phyloP scores from a whole-genome alignment of 139 green algal species.

The Picochlorum sp. region DNA sequence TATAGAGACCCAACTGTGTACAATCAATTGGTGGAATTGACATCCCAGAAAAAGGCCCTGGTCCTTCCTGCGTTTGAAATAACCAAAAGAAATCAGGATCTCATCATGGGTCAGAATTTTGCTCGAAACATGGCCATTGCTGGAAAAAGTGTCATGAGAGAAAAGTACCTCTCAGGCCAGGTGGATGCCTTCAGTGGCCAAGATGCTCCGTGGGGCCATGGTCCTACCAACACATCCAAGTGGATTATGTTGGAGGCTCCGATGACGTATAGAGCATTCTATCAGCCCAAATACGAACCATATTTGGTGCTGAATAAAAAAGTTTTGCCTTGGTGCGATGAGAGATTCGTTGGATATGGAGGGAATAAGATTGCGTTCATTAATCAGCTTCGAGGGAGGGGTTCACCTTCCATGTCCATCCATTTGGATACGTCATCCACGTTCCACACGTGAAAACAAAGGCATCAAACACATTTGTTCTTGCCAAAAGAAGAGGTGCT shows the following conservation, averaged over 20 bases:
- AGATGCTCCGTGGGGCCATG: slow-evolving; percentile 11
- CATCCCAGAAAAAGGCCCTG: slow-evolving; percentile 9
- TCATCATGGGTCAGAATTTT: slow-evolving; percentile 15
- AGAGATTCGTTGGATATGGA: slow-evolving; percentile 12
- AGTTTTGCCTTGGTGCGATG: slow-evolving; percentile 5
- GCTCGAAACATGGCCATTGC: slow-evolving; percentile 1
- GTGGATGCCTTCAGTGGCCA: slow-evolving; percentile 13
- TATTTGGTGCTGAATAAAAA: slow-evolving; percentile 8
- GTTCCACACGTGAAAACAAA: slow-evolving; percentile 14
- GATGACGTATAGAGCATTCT: slow-evolving; percentile 4
- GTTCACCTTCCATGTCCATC: slow-evolving; percentile 14
- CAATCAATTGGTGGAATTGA: slow-evolving; percentile 11
- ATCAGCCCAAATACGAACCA: slow-evolving; percentile 11
- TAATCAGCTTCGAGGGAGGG: slow-evolving; percentile 7
- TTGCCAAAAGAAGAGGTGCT: slow-evolving; percentile 4
- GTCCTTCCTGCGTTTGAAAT: slow-evolving; percentile 15
- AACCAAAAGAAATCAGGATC: slow-evolving; percentile 10
- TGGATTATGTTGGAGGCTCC: not conserved
- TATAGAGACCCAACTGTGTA: slow-evolving; percentile 11
- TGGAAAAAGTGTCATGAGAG: slow-evolving; percentile 4
- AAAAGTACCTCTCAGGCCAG: slow-evolving; percentile 4
- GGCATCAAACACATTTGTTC: slow-evolving; percentile 6
- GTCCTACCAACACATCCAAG: slow-evolving; percentile 13
- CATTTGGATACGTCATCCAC: slow-evolving; percentile 10
- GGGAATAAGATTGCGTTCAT: slow-evolving; percentile 15